Evolutionary conservation across 2,329 filamentous ascomycete genomes (phyloP).

Genomic region (Pyrenophora teres): DNA sequence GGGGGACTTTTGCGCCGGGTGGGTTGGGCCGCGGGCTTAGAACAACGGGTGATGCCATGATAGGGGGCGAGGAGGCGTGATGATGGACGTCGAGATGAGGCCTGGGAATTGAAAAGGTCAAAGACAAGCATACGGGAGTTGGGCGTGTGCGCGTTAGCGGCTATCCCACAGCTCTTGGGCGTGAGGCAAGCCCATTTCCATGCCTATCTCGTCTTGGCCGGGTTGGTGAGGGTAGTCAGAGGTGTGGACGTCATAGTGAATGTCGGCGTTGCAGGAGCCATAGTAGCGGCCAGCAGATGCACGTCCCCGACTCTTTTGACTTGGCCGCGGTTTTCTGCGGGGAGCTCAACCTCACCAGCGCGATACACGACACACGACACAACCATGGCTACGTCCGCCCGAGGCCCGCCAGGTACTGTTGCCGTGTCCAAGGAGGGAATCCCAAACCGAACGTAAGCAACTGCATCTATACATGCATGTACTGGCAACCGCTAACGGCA

Average conservation of each 20-base stretch:
- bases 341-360: conserved; percentile 24
- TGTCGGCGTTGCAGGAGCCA: conserved; percentile 1
- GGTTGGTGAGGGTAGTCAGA: not conserved
- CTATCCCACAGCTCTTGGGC: not conserved
- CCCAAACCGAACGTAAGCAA: conserved; percentile 43
- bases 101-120: not conserved
- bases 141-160: not conserved
- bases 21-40: conserved; percentile 37
- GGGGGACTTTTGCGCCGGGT: conserved; percentile 20
- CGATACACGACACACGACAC: not conserved
- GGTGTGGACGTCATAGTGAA: not conserved
- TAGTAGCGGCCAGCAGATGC: conserved; percentile 1
- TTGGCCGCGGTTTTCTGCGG: conserved; percentile 33
- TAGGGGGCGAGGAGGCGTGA: not conserved
- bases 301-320: conserved; percentile 24
- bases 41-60: conserved; percentile 35
- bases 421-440: conserved; percentile 23
- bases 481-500: conserved; percentile 10
- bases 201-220: conserved; percentile 4
- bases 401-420: conserved; percentile 31
- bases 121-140: not conserved
- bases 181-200: conserved; percentile 3
- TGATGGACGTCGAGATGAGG: not conserved
- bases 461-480: no score
- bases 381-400: conserved; percentile 35